Evolutionary conservation across 73 alveolate genomes (phyloP).

Genomic region (Tetrahymena borealis): DNA sequence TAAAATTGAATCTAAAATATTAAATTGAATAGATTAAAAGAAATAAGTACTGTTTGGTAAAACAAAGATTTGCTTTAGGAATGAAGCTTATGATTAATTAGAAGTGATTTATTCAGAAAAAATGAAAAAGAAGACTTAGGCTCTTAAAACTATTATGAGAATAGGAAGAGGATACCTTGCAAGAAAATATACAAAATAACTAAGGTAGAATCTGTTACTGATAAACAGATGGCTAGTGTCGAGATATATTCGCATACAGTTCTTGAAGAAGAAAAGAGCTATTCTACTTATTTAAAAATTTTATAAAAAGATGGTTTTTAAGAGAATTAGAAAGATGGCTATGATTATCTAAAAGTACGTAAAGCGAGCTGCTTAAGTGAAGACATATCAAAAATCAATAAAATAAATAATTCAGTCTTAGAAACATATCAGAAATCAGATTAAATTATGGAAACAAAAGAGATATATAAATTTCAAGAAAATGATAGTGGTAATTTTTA

Average conservation of each 20-base stretch:
- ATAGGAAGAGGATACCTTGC: not conserved
- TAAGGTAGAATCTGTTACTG: not conserved
- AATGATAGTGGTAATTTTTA: not conserved
- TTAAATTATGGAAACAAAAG: not conserved
- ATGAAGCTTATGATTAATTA: not conserved
- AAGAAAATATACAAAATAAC: not conserved
- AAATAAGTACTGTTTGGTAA: slow-evolving; percentile 32
- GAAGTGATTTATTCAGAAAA: slow-evolving; percentile 9
- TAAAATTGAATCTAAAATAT: no score
- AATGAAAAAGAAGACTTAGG: not conserved
- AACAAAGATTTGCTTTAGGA: slow-evolving; percentile 17
- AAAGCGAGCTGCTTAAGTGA: not conserved
- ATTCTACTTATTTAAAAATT: not conserved
- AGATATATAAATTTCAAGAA: not conserved
- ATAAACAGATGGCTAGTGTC: not conserved
- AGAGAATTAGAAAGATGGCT: slow-evolving; percentile 1
- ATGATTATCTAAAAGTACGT: not conserved
- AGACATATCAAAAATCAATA: not conserved
- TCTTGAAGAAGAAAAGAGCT: not conserved
- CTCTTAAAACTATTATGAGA: not conserved
- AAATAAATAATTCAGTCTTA: not conserved
- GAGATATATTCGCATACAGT: not conserved
- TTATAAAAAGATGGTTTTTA: not conserved
- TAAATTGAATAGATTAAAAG: slow-evolving; percentile 3
- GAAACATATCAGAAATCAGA: slow-evolving; percentile 5